Evolutionary conservation across 306 rosid species (phyloP), one percentile per base, ranked within the genome.

Genomic region (Cercis canadensis): DNA sequence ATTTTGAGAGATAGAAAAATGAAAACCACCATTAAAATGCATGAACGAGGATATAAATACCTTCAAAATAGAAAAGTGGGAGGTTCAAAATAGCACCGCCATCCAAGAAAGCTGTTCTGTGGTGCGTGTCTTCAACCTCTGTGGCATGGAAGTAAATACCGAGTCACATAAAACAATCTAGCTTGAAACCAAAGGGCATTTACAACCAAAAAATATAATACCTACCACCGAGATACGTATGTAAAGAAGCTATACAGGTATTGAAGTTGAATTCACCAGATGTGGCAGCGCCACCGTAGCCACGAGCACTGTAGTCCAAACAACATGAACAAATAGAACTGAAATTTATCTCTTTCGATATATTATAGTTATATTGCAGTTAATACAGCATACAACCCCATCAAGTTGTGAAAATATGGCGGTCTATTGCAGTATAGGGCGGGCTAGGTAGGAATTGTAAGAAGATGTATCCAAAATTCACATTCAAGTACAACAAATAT

Each of bases 81-180:
- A 94, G 77, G 77, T 67, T 87, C 67, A 89, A 51, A 45, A 83
- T 17, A 47, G 95, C 89, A 19, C 92, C 97, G 1, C 87, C 90
- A 36, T 94, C 99, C 83, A 94, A 75, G 79, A 94, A 87, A 32
- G 95, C 80, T 62, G 86, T 80, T 67, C 92, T 83, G 72, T 80
- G 87, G 72, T 87, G 96, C 7, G 99, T 87, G 75, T 94, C 99
- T 81, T 94, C 97, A 57, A 94, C 97, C 72, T 91, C 99, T 94
- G 77, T 69, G n/a, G 51, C 74, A 65, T 41, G 61, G 31, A 81
- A 78, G 29, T 32, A 60, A 24, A 50, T 2, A 58, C 40, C 6
- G 16, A 43, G 33, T 63, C 12, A 19, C 57, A 68, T 7, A 4
- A 9, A 80, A 18, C 19, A 11, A 31, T 8, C 16, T 4, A 9